These are phyloP conservation scores for Iris macrosiphon DNA, from an alignment of 106 monocot genomes.

Conservation along the genomic window DNA sequence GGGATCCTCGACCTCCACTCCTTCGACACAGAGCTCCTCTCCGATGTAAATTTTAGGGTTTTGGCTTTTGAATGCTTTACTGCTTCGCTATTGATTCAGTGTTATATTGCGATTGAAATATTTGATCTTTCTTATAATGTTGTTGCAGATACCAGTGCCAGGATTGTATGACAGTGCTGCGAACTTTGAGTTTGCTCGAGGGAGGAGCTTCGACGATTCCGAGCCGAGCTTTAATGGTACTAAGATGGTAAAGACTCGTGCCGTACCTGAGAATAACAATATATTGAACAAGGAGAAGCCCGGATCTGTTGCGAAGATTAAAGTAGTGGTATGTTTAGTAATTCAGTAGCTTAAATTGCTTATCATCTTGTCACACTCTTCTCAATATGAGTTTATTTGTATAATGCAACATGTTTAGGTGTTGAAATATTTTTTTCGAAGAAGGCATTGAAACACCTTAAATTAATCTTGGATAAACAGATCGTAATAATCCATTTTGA, in stretches of 20 bases:
- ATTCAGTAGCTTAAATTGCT: background rate
- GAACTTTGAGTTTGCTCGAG: slow-evolving; percentile 13
- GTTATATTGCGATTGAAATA: no score
- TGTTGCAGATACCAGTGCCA: slow-evolving; percentile 46
- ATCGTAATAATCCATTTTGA: no score
- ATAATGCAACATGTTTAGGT: no score
- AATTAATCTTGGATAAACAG: no score
- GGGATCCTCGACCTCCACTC: slow-evolving; percentile 77
- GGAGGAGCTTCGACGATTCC: slow-evolving; percentile 37
- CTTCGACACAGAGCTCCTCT: slow-evolving; percentile 64
- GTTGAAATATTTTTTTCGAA: no score
- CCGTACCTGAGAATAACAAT: slow-evolving; percentile 38
- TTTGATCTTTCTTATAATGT: no score
- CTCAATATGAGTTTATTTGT: no score
- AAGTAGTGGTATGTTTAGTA: slow-evolving; percentile 55
- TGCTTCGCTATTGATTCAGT: no score
- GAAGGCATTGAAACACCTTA: no score
- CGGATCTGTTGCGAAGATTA: slow-evolving; percentile 67
- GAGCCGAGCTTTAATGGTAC: slow-evolving; percentile 28
- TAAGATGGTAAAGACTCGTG: slow-evolving; percentile 18
- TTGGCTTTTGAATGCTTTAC: no score
- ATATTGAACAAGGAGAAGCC: slow-evolving; percentile 39
- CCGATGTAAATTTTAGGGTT: slow-evolving; percentile 31
- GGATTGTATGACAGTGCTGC: slow-evolving; percentile 27
- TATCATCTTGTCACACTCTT: background rate